A percentile compares a stretch with the other conserved stretches of the same genome.
Conservation (phyloP, 1,284 basidiomycete species). For the Ganoderma boninense region DNA sequence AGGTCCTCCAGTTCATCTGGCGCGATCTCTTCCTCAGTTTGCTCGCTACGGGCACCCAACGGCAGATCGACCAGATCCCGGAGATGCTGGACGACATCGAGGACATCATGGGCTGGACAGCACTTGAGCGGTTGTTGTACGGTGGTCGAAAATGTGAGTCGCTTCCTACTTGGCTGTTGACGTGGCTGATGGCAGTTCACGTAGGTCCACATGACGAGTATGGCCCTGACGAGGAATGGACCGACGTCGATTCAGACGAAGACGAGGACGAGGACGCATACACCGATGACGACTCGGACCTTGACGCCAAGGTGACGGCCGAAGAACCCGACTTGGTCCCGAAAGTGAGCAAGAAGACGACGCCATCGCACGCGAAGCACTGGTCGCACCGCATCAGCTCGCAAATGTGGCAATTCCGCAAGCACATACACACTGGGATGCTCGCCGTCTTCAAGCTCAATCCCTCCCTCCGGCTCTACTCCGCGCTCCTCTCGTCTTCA, state of each 20-base stretch:
- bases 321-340: slow-evolving; percentile 18
- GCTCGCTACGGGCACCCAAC: slow-evolving; percentile 49
- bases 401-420: slow-evolving; percentile 52
- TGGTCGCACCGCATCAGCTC: slow-evolving; percentile 55
- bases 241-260: slow-evolving; percentile 29
- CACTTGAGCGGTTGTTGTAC: slow-evolving; percentile 58
- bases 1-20: slow-evolving; percentile 71
- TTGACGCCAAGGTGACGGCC: slow-evolving; percentile 18
- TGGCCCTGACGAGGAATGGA: slow-evolving; percentile 44
- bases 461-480: slow-evolving; percentile 58
- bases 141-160: slow-evolving; percentile 56
- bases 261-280: slow-evolving; percentile 36
- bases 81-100: slow-evolving; percentile 67
- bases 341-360: slow-evolving; percentile 34
- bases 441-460: slow-evolving; percentile 53
- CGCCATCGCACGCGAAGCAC: slow-evolving; percentile 52
- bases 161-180: neutral
- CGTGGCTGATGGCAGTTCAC: neutral
- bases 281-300: slow-evolving; percentile 36
- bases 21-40: slow-evolving; percentile 68
- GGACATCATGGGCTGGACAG: slow-evolving; percentile 53
- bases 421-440: slow-evolving; percentile 53
- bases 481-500: slow-evolving; percentile 50
- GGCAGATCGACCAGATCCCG: slow-evolving; percentile 49
- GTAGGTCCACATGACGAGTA: slow-evolving; percentile 36